Evolutionary conservation across 306 rosid species (phyloP), one percentile per base, ranked within the genome.

Genomic region (Cucumis melo): DNA sequence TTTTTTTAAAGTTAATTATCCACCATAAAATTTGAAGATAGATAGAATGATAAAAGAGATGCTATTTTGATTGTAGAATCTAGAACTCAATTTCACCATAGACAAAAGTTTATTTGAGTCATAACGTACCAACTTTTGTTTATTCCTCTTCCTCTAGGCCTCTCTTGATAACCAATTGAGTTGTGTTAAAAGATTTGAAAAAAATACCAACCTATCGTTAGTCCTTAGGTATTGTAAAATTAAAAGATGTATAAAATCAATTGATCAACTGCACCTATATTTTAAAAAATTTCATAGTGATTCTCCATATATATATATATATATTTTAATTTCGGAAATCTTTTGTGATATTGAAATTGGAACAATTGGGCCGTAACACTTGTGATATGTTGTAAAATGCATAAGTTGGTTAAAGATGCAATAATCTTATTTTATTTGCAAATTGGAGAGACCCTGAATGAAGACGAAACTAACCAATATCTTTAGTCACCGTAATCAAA

Each of bases 391-490:
- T 10, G 23, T 63, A 38, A 39, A 39, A 66, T 4, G 32, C 32
- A 66, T n/a, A 9, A 17, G 73, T 66, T 66, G 13, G 73, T 66
- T 66, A 66, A 66, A 66, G 73, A 41, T 66, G 32, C 73, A 66
- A 66, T 41, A 41, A 39, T 5, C 73, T 8, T 39, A 66, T 39
- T 66, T 66, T 57, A 57, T 57, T 20, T 57, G 32, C 7, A 57
- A 57, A 57, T 65, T 27, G 51, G 51, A 65, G 12, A 36, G 17
- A 63, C 13, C 3, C 24, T 34, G 71, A 38, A 65, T 41, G 32
- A 20, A 66, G 32, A 66, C 73, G 10, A 41, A 41, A 66, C 73
- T 27, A 10, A 66, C 27, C 5, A 41, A 66, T 20, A 42, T 66
- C 73, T n/a, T 41, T 66, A 0, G 34, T 23, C 42, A 73, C 15